Percentiles rank a stretch among this genome's conserved stretches.
These are phyloP conservation scores for Leishmania tarentolae DNA, from an alignment of 208 protist genomes.

Conservation along the genomic window DNA sequence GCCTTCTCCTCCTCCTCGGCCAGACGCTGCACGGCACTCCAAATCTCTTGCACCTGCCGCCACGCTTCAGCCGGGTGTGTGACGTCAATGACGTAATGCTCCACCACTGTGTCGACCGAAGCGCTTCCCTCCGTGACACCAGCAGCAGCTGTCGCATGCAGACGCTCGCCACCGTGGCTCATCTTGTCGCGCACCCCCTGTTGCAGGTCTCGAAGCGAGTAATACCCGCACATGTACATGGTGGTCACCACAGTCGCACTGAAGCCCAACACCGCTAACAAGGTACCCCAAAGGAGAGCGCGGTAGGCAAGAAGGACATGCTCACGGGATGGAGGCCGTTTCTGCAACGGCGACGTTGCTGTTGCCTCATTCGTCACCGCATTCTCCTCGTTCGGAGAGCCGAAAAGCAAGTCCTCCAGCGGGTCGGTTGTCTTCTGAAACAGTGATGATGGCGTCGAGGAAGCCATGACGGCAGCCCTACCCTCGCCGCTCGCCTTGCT, in stretches of 20 bases:
- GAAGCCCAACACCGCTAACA: conserved; percentile 66
- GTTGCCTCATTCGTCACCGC: conserved; percentile 4
- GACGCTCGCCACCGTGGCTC: conserved; percentile 41
- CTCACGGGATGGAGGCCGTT: conserved; percentile 11
- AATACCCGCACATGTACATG: conserved; percentile 68
- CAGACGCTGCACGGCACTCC: conserved; percentile 40
- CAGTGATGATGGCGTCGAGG: conserved; percentile 3
- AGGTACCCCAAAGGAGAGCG: conserved; percentile 71
- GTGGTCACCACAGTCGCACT: conserved; percentile 30
- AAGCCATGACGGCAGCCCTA: neutral
- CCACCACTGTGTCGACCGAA: conserved; percentile 28
- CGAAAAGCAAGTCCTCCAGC: conserved; percentile 44
- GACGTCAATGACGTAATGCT: conserved; percentile 74
- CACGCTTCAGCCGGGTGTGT: conserved; percentile 48
- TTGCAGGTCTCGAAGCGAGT: conserved; percentile 40
- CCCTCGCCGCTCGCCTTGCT: neutral
- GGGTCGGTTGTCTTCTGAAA: conserved; percentile 44
- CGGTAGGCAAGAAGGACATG: conserved; percentile 74
- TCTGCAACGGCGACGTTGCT: neutral
- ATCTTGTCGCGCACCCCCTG: conserved; percentile 45
- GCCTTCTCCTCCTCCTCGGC: conserved; percentile 8
- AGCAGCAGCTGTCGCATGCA: conserved; percentile 18
- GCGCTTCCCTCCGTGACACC: neutral
- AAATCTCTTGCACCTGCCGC: conserved; percentile 63
- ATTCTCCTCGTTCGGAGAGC: conserved; percentile 22